A percentile compares a stretch with the other conserved stretches of the same genome.
Conservation (phyloP, 2,329 filamentous ascomycete genomes). For the Fusarium pseudonygamai region DNA sequence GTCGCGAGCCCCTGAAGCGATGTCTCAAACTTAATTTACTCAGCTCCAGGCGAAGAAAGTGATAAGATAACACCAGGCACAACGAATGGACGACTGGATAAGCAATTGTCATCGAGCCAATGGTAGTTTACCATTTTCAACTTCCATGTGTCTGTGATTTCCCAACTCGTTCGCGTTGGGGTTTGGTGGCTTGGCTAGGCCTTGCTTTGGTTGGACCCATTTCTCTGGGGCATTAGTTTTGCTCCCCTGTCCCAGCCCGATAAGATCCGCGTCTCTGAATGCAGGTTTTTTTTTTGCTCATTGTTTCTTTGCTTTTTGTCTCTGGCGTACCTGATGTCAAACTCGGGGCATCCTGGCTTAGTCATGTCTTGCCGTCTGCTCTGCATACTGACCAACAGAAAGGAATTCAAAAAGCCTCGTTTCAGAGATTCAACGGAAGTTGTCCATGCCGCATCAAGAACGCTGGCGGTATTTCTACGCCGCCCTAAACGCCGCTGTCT, state of each 20-base stretch:
- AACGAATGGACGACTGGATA: conserved; percentile 22
- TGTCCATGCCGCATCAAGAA: conserved; percentile 9
- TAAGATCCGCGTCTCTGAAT: conserved; percentile 37
- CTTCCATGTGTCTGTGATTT: conserved; percentile 27
- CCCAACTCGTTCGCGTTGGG: conserved; percentile 33
- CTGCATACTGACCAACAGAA: conserved; percentile 20
- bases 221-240: conserved; percentile 23
- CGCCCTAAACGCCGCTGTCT: conserved; percentile 26
- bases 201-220: conserved; percentile 21
- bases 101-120: conserved; percentile 15
- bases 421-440: conserved; percentile 32
- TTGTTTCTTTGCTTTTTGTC: conserved; percentile 16
- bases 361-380: conserved; percentile 7
- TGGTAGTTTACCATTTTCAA: conserved; percentile 23
- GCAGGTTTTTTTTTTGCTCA: conserved; percentile 9
- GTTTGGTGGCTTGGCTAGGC: conserved; percentile 37
- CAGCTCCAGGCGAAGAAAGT: not conserved
- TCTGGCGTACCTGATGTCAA: conserved; percentile 8
- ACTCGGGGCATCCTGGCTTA: conserved; percentile 10
- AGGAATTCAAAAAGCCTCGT: conserved; percentile 29
- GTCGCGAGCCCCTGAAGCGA: not conserved
- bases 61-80: conserved; percentile 24
- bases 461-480: conserved; percentile 20
- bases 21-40: not conserved
- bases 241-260: conserved; percentile 26